phyloP scores from a whole-genome alignment of 192 early-diverging fungal species.

The Podila horticola region DNA sequence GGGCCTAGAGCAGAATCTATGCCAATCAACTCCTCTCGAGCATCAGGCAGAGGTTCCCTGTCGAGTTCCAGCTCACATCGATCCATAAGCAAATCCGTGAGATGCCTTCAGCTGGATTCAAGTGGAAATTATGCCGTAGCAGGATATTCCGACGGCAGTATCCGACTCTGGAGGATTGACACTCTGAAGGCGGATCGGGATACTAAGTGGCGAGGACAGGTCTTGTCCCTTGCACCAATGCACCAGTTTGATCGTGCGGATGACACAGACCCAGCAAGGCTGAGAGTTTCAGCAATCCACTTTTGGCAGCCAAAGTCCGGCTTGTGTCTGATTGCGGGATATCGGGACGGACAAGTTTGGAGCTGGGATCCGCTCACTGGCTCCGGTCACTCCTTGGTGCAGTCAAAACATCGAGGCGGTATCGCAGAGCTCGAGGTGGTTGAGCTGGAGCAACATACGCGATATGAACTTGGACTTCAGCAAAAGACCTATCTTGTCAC shows the following conservation, averaged over 20 bases:
- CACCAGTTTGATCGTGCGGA: neutral
- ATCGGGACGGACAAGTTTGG: conserved; percentile 49
- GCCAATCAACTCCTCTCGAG: too few relatives aligned
- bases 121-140: conserved; percentile 24
- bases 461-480: conserved; percentile 13
- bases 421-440: conserved; percentile 19
- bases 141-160: conserved; percentile 23
- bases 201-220: neutral
- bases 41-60: too few relatives aligned
- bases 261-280: conserved; percentile 6
- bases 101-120: conserved; percentile 19
- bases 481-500: conserved; percentile 15
- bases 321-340: conserved; percentile 13
- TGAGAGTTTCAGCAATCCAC: conserved; percentile 2
- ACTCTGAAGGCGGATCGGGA: neutral
- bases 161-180: conserved; percentile 23
- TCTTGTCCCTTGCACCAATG: neutral
- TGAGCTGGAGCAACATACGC: conserved; percentile 8
- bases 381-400: conserved; percentile 3
- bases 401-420: conserved; percentile 34
- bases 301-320: conserved; percentile 10
- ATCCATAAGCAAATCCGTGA: conserved; percentile 11
- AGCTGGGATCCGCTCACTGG: conserved; percentile 19
- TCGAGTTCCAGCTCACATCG: neutral
- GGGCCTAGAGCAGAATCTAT: too few relatives aligned